Conservation (phyloP, 2,329 filamentous ascomycete genomes). For the Mycogone perniciosa region DNA sequence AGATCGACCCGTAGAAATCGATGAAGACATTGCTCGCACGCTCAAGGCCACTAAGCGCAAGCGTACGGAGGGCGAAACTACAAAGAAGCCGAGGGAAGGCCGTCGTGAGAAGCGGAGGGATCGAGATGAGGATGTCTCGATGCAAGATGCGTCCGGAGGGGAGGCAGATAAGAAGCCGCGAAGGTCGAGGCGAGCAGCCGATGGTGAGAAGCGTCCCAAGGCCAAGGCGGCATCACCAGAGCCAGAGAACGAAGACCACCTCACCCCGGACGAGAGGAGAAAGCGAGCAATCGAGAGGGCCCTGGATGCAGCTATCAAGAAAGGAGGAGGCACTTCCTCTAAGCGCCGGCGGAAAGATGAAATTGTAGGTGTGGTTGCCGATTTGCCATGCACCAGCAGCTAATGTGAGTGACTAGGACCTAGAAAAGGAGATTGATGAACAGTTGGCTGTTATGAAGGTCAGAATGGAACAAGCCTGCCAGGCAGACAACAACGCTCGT, state of each 20-base stretch:
- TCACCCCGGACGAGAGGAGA: slow-evolving; percentile 79
- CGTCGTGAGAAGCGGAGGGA: slow-evolving; percentile 57
- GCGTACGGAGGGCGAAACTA: slow-evolving; percentile 54
- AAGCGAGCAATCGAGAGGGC: slow-evolving; percentile 77
- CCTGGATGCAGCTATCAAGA: slow-evolving; percentile 84
- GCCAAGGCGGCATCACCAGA: slow-evolving; percentile 42
- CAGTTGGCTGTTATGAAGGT: slow-evolving; percentile 83
- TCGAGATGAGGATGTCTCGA: slow-evolving; percentile 41
- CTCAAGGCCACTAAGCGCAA: slow-evolving; percentile 61
- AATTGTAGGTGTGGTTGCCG: slow-evolving; percentile 54
- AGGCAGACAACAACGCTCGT: slow-evolving; percentile 78
- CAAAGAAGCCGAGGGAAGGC: slow-evolving; percentile 71
- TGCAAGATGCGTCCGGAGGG: slow-evolving; percentile 42
- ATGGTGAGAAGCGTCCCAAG: slow-evolving; percentile 44
- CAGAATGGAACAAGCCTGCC: slow-evolving; percentile 84
- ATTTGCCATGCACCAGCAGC: not conserved
- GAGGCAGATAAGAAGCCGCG: slow-evolving; percentile 39
- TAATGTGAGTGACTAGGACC: slow-evolving; percentile 51
- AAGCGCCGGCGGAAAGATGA: slow-evolving; percentile 80
- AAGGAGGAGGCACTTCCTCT: slow-evolving; percentile 45
- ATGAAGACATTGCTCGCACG: slow-evolving; percentile 58
- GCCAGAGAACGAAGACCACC: slow-evolving; percentile 66
- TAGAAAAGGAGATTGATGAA: slow-evolving; percentile 84
- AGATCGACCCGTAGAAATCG: slow-evolving; percentile 59
- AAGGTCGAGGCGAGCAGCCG: slow-evolving; percentile 42